phyloP scores from a whole-genome alignment of 2,329 filamentous ascomycete genomes.

The Monosporascus ibericus region DNA sequence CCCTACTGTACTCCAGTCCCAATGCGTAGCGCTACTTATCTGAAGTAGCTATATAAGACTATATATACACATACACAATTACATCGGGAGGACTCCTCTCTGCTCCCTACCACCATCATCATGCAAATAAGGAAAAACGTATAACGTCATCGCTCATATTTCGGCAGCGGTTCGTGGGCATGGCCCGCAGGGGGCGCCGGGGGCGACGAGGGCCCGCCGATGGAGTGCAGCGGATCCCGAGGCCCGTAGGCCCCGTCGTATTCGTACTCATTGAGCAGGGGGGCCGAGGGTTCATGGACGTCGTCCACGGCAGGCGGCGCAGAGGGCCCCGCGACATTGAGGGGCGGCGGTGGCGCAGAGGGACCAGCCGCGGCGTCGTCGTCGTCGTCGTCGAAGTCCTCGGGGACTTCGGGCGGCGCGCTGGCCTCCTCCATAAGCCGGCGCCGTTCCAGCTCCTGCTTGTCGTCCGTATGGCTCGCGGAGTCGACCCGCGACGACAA shows the following conservation, averaged over 20 bases:
- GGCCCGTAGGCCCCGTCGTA: slow-evolving; percentile 7
- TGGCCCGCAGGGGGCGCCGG: slow-evolving; percentile 11
- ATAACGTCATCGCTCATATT: slow-evolving; percentile 27
- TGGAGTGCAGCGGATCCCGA: slow-evolving; percentile 36
- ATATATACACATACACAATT: background rate
- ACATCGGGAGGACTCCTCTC: background rate
- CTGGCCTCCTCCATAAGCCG: slow-evolving; percentile 59
- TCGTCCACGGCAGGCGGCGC: slow-evolving; percentile 7
- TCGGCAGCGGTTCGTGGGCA: slow-evolving; percentile 25
- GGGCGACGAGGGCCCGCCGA: slow-evolving; percentile 39
- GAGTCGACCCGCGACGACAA: slow-evolving; percentile 8
- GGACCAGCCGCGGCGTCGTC: slow-evolving; percentile 22
- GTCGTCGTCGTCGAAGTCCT: slow-evolving; percentile 34
- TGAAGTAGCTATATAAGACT: background rate
- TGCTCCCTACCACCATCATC: background rate
- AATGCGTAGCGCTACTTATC: no score
- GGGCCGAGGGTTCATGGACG: slow-evolving; percentile 23
- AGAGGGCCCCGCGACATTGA: slow-evolving; percentile 14
- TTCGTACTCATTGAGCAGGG: slow-evolving; percentile 12
- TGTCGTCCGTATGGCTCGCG: slow-evolving; percentile 47
- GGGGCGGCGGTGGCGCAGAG: slow-evolving; percentile 14
- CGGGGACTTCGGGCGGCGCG: slow-evolving; percentile 53
- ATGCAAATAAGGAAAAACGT: no score
- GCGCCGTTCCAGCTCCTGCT: slow-evolving; percentile 67
- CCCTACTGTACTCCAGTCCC: no score